phyloP scores from a whole-genome alignment of 768 basidiomycete species.

The Tubosaeta brunneosetosa region DNA sequence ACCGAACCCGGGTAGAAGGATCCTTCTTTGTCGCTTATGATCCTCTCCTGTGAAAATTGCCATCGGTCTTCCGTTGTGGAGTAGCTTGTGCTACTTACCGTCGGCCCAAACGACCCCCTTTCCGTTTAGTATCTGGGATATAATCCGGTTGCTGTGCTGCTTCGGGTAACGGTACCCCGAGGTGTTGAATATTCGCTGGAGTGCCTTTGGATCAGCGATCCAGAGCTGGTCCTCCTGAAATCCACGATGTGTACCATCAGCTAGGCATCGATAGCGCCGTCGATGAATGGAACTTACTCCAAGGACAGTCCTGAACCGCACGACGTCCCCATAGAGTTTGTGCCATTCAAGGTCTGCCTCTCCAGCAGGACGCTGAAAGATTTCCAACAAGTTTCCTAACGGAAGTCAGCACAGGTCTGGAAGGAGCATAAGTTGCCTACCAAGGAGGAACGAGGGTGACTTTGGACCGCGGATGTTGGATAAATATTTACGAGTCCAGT shows the following conservation, averaged over 20 bases:
- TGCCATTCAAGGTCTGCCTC: constrained; percentile 30
- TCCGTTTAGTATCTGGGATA: constrained; percentile 23
- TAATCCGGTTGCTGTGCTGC: constrained; percentile 20
- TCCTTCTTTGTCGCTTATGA: constrained; percentile 50
- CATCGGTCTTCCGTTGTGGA: not conserved
- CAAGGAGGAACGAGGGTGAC: constrained; percentile 19
- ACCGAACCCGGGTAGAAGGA: constrained; percentile 55
- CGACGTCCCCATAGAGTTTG: constrained; percentile 25
- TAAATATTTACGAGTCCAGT: constrained; percentile 4
- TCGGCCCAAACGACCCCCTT: constrained; percentile 37
- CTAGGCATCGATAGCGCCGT: not conserved
- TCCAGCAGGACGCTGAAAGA: constrained; percentile 25
- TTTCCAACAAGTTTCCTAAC: constrained; percentile 27
- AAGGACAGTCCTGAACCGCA: constrained; percentile 26
- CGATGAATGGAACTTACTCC: constrained; percentile 13
- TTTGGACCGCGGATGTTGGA: constrained; percentile 19
- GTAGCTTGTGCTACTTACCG: constrained; percentile 22
- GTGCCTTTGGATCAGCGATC: constrained; percentile 45
- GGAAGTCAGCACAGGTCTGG: constrained; percentile 4
- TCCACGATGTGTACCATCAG: not conserved
- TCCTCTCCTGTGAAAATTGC: constrained; percentile 26
- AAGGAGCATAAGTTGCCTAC: not conserved
- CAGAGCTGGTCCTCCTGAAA: constrained; percentile 41
- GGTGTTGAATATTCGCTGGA: constrained; percentile 36
- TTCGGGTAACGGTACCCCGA: constrained; percentile 38